A percentile compares a stretch with the other conserved stretches of the same genome.
phyloP scores from a whole-genome alignment of 495 filamentous ascomycete species.

The Beverwykella pulmonaria region DNA sequence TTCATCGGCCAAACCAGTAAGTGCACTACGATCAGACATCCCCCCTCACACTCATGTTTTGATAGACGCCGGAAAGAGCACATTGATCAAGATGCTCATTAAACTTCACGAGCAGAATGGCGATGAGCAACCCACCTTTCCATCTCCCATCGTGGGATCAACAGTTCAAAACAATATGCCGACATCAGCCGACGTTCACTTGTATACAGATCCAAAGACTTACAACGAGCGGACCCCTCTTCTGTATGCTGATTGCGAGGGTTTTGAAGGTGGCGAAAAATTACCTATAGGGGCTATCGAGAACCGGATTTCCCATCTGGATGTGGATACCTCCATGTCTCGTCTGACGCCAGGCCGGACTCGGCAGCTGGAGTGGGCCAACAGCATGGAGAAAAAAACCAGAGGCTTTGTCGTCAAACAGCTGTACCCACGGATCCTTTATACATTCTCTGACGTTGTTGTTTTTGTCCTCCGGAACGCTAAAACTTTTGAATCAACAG shows the following conservation, averaged over 20 bases:
- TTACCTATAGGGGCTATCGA: not conserved
- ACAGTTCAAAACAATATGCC: not conserved
- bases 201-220: constrained; percentile 19
- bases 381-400: constrained; percentile 1
- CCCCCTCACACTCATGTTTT: not conserved
- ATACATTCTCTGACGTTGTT: constrained; percentile 58
- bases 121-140: not conserved
- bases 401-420: constrained; percentile 39
- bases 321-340: not conserved
- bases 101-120: not conserved
- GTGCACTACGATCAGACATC: not conserved
- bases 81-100: constrained; percentile 33
- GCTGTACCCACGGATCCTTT: constrained; percentile 46
- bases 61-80: constrained; percentile 28
- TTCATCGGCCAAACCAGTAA: constrained; percentile 55
- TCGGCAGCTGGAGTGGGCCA: constrained; percentile 7
- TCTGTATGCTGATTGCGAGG: constrained; percentile 27
- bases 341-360: not conserved
- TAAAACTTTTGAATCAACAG: constrained; percentile 38
- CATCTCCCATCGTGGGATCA: constrained; percentile 4
- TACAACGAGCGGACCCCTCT: not conserved
- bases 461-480: constrained; percentile 56
- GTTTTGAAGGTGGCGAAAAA: constrained; percentile 11
- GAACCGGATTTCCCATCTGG: not conserved
- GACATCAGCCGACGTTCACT: constrained; percentile 24